phyloP scores from a whole-genome alignment of 768 basidiomycete genomes.

The Mrakia gelida region DNA sequence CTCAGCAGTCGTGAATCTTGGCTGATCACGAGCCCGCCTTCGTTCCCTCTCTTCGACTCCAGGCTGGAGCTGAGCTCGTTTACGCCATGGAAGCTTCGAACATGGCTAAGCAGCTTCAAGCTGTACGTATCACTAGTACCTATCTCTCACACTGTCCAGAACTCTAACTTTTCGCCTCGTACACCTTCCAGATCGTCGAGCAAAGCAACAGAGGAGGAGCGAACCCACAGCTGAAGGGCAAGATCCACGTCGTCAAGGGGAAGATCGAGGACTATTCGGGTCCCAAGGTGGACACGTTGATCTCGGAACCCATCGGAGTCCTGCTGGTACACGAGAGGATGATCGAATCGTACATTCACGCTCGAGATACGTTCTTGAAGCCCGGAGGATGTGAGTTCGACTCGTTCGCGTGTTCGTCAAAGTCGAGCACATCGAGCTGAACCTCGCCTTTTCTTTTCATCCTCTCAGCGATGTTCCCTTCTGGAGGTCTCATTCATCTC shows the following conservation, averaged over 20 bases:
- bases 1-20: background rate
- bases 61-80: slow-evolving; percentile 29
- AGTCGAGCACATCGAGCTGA: background rate
- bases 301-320: slow-evolving; percentile 31
- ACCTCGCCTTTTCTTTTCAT: background rate
- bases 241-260: slow-evolving; percentile 26
- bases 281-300: slow-evolving; percentile 26
- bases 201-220: slow-evolving; percentile 18
- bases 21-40: background rate
- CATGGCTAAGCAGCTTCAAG: slow-evolving; percentile 29
- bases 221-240: slow-evolving; percentile 23
- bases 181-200: slow-evolving; percentile 26
- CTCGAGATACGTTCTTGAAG: slow-evolving; percentile 28
- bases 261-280: slow-evolving; percentile 29
- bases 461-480: slow-evolving; percentile 27
- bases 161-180: too few relatives aligned
- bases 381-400: slow-evolving; percentile 26
- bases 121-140: background rate
- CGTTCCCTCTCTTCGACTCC: background rate
- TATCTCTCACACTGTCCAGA: too few relatives aligned
- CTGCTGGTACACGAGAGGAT: slow-evolving; percentile 30
- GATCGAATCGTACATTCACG: slow-evolving; percentile 31
- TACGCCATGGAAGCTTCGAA: slow-evolving; percentile 29
- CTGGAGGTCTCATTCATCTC: slow-evolving; percentile 27
- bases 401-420: background rate